These are phyloP conservation scores for Lanmaoa rubissima DNA, from an alignment of 768 basidiomycete genomes.

Conservation along the genomic window DNA sequence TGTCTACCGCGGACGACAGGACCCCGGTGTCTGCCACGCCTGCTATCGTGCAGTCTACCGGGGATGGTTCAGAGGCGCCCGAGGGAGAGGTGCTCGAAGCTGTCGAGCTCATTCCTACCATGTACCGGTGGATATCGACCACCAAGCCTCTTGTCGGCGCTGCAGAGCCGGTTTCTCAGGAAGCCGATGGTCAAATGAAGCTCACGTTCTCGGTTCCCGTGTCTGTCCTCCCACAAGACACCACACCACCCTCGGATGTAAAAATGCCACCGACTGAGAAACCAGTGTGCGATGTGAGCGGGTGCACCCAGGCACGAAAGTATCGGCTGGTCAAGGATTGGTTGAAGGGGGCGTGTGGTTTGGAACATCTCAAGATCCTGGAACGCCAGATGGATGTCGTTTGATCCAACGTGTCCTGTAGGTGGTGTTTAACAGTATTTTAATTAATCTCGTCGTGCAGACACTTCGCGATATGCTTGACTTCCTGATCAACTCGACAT, in stretches of 20 bases:
- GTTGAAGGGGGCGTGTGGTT: constrained; percentile 12
- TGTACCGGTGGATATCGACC: constrained; percentile 75
- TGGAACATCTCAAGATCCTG: constrained; percentile 46
- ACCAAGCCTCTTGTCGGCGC: constrained; percentile 30
- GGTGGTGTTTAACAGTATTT: too few relatives aligned
- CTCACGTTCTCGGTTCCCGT: constrained; percentile 57
- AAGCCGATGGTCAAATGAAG: constrained; percentile 31
- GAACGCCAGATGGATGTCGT: too few relatives aligned
- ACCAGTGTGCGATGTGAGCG: constrained; percentile 51
- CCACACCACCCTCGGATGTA: constrained; percentile 8
- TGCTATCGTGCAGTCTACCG: constrained; percentile 25
- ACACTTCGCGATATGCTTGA: too few relatives aligned
- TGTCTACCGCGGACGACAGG: constrained; percentile 48
- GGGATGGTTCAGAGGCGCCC: constrained; percentile 30
- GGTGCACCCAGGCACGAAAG: constrained; percentile 55
- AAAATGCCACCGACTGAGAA: constrained; percentile 7
- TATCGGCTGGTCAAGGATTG: constrained; percentile 67
- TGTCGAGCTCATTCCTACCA: constrained; percentile 44
- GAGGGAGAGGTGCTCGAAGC: constrained; percentile 45
- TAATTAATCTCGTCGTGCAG: neutral
- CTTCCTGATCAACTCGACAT: too few relatives aligned
- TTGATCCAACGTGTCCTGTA: too few relatives aligned
- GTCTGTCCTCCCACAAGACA: constrained; percentile 20
- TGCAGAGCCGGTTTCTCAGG: constrained; percentile 1
- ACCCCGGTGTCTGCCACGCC: constrained; percentile 33